Evolutionary conservation across 768 basidiomycete species (phyloP).

Genomic region (Peribolospora kevripleyi): DNA sequence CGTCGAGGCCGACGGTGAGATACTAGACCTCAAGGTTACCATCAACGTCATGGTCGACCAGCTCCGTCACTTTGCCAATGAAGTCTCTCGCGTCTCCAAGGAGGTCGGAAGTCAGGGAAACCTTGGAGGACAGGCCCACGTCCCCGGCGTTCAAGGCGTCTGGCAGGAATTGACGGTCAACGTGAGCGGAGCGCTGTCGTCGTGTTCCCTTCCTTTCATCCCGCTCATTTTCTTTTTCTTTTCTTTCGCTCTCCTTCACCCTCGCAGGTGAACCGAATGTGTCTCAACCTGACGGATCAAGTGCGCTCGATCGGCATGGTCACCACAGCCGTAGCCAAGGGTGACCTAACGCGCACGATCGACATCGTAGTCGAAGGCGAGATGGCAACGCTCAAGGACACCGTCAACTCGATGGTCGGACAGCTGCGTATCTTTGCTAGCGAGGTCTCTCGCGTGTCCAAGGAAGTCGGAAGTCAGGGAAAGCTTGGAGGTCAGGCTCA

Average conservation of each 20-base stretch:
- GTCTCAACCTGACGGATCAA: slow-evolving; percentile 37
- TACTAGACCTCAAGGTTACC: slow-evolving; percentile 53
- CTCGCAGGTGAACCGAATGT: background rate
- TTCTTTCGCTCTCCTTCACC: background rate
- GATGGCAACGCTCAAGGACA: slow-evolving; percentile 32
- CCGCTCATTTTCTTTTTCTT: slow-evolving; percentile 20
- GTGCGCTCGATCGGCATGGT: slow-evolving; percentile 85
- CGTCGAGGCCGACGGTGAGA: slow-evolving; percentile 78
- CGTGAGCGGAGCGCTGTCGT: background rate
- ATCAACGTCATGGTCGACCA: slow-evolving; percentile 78
- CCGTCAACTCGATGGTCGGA: slow-evolving; percentile 15
- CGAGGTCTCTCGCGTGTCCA: slow-evolving; percentile 22
- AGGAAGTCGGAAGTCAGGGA: slow-evolving; percentile 24
- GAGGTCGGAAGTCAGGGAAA: slow-evolving; percentile 86
- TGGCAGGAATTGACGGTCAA: slow-evolving; percentile 35
- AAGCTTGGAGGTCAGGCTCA: slow-evolving; percentile 33
- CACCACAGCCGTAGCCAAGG: slow-evolving; percentile 77
- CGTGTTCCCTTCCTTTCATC: background rate
- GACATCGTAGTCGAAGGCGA: slow-evolving; percentile 85
- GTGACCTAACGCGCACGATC: slow-evolving; percentile 60
- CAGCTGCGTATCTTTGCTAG: slow-evolving; percentile 10
- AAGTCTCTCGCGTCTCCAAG: slow-evolving; percentile 63
- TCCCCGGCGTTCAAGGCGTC: slow-evolving; percentile 80
- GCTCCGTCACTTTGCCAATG: slow-evolving; percentile 16
- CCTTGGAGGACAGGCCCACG: slow-evolving; percentile 73